Base-by-base conservation (phyloP, 2,329 filamentous ascomycete species). In the Aspergillus fischeri region DNA sequence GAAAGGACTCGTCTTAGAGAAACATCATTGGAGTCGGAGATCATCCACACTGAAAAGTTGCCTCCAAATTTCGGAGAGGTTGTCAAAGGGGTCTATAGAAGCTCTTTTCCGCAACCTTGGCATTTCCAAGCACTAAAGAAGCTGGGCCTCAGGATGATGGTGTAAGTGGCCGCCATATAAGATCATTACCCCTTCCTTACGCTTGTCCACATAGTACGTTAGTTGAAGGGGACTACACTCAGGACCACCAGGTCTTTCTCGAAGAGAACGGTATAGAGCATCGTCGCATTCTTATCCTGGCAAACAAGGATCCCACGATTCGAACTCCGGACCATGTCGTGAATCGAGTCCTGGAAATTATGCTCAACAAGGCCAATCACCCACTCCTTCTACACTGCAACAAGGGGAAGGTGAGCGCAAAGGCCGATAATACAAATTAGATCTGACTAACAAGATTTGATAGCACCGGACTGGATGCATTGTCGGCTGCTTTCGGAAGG, bases 301-400 rank as follows among this genome's bases (percentile, higher is more conserved):
- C 92, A n/a, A 96, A 95, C 63, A 96, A 97, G 74, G 92, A 92
- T 51, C 74, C 78, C 27, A 71, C 79, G 65, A 80, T 87, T 54
- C 81, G 81, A 8, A 91, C 91, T 38, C 83, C 88, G 0, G 70
- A 84, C 7, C 73, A 79, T 48, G 85, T 86, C 27, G 91, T 96
- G 81, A 81, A 83, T 60, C 78, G 83, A 7, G 91, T 93, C 49
- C 80, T 96, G 25, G 78, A 83, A 11, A 77, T 93, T 45, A 82
- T 93, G 44, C 80, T 93, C 53, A 84, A 95, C 67, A 82, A 82
- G 51, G 75, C 80, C 35, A 91, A 95, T 61, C 86, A 94, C 63
- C 92, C 92, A 0, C 75, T 97, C 10, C 80, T 96, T 42, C 83
- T 97, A 49, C 92, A 97, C 73, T 97, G 92, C 81, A 97, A 96